Evolutionary conservation across 352 stramenopile species (phyloP).

Genomic region (Globisporangium splendens): DNA sequence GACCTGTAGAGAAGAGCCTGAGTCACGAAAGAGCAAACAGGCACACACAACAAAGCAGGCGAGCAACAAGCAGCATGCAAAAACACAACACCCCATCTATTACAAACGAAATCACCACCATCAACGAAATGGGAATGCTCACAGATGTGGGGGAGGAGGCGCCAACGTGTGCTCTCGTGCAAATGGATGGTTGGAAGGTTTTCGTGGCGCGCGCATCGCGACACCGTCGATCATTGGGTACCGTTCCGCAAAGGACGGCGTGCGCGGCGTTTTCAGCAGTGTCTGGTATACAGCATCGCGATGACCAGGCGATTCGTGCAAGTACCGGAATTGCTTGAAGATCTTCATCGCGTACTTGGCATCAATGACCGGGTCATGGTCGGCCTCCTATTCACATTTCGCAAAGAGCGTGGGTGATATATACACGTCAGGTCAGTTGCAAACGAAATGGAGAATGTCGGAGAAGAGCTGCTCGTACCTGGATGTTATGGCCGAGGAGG

Average conservation of each 20-base stretch:
- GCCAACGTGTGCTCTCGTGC: constrained; percentile 14
- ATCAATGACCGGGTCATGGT: constrained; percentile 85
- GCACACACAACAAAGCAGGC: constrained; percentile 2
- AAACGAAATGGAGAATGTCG: not conserved
- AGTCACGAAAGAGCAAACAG: constrained; percentile 15
- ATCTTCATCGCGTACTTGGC: constrained; percentile 88
- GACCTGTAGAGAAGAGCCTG: constrained; percentile 32
- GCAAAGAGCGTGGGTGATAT: not conserved
- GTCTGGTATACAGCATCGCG: constrained; percentile 81
- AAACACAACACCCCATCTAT: constrained; percentile 16
- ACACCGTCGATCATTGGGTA: constrained; percentile 84
- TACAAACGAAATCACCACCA: constrained; percentile 4
- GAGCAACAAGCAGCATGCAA: not conserved
- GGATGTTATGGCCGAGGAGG: constrained; percentile 74
- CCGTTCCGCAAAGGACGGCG: constrained; percentile 77
- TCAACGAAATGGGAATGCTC: not conserved
- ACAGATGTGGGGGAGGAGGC: constrained; percentile 5
- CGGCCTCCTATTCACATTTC: constrained; percentile 37
- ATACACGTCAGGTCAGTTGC: not conserved
- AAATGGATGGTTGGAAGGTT: constrained; percentile 44
- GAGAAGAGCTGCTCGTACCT: constrained; percentile 23
- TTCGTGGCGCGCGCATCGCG: constrained; percentile 65
- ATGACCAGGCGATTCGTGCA: constrained; percentile 73
- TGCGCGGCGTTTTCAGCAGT: constrained; percentile 75
- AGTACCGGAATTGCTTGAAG: constrained; percentile 81